phyloP scores from a whole-genome alignment of 2,329 filamentous ascomycete species.

The Cytospora paraplurivora region DNA sequence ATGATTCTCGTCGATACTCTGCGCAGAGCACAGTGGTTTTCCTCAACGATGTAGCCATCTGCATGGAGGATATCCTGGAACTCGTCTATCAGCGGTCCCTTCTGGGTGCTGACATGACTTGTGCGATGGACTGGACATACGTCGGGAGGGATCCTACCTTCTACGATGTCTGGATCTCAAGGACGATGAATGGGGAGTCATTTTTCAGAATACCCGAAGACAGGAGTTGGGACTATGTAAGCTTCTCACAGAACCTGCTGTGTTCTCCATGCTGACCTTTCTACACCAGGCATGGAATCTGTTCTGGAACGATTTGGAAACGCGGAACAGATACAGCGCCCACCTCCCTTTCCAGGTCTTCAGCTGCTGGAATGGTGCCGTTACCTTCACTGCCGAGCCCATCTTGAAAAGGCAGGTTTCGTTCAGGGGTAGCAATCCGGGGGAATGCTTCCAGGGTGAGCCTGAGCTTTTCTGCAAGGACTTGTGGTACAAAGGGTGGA shows the following conservation, averaged over 20 bases:
- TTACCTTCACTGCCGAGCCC: conserved; percentile 50
- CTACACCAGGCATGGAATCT: conserved; percentile 47
- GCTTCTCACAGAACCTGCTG: background rate
- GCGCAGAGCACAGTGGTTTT: conserved; percentile 51
- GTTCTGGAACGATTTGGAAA: conserved; percentile 52
- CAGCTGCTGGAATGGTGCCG: conserved; percentile 62
- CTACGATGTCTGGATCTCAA: conserved; percentile 60
- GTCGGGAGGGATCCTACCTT: conserved; percentile 49
- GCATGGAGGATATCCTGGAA: conserved; percentile 59
- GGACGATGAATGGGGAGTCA: conserved; percentile 53
- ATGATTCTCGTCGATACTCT: conserved; percentile 33
- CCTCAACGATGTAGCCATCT: conserved; percentile 56
- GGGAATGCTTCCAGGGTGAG: conserved; percentile 58
- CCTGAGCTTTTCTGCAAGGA: conserved; percentile 60
- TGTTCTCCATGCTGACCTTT: background rate
- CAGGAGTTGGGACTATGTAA: conserved; percentile 47
- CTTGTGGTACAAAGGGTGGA: conserved; percentile 52
- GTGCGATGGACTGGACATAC: conserved; percentile 61
- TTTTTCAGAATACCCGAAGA: conserved; percentile 57
- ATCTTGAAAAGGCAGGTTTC: conserved; percentile 46
- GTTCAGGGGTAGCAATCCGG: conserved; percentile 45
- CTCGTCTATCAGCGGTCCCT: conserved; percentile 50
- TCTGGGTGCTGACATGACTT: conserved; percentile 57
- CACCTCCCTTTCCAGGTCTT: conserved; percentile 60
- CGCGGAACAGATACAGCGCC: conserved; percentile 38